phyloP scores from a whole-genome alignment of 2,329 filamentous ascomycete genomes.

The Calonectria pteridis region DNA sequence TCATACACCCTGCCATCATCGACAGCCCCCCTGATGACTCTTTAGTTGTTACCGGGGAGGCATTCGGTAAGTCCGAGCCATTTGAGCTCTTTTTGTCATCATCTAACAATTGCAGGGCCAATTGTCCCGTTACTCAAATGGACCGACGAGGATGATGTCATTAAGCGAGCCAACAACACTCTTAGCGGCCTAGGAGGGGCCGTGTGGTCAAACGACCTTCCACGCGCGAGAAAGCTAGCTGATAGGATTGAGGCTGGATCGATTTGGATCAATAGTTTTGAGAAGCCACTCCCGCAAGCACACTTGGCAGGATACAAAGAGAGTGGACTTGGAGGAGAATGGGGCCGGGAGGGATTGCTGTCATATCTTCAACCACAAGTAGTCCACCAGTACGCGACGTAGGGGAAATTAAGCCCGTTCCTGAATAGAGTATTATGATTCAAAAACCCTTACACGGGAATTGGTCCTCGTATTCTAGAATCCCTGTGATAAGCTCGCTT shows the following conservation, averaged over 20 bases:
- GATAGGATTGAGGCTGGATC: neutral
- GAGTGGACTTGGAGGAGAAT: neutral
- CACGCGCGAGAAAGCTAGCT: neutral
- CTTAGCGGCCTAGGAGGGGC: neutral
- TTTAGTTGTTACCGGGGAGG: neutral
- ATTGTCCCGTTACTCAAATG: neutral
- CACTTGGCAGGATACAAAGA: conserved; percentile 3
- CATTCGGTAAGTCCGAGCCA: neutral
- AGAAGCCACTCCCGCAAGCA: neutral
- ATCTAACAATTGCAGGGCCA: neutral
- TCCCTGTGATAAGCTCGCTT: neutral
- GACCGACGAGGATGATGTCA: neutral
- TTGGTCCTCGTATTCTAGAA: neutral
- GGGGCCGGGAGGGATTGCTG: neutral
- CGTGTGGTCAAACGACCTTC: neutral
- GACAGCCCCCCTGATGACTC: neutral
- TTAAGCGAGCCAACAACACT: neutral
- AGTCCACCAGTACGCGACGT: neutral
- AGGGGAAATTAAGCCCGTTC: neutral
- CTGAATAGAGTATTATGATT: neutral
- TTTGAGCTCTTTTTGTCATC: neutral
- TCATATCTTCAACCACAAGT: neutral
- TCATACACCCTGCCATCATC: neutral
- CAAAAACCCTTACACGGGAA: neutral
- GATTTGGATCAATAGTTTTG: conserved; percentile 2